These are phyloP conservation scores for Colletotrichum godetiae DNA, from an alignment of 2,329 filamentous ascomycete genomes.

Conservation along the genomic window DNA sequence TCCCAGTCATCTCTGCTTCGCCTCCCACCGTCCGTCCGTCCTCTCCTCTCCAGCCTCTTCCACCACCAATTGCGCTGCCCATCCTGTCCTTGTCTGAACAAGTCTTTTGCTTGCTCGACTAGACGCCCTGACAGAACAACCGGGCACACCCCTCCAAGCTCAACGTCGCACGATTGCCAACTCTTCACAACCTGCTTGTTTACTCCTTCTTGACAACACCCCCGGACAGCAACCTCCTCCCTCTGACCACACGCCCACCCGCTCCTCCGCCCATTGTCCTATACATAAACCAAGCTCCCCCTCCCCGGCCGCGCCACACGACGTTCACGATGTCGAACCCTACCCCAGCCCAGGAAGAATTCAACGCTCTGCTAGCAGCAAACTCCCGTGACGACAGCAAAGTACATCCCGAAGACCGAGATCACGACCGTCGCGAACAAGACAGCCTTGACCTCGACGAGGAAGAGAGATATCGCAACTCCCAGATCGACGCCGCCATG, in stretches of 20 bases:
- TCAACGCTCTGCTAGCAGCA: constrained; percentile 70
- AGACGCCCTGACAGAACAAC: constrained; percentile 34
- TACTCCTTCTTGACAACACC: constrained; percentile 25
- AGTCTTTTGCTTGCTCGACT: constrained; percentile 5
- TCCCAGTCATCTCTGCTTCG: neutral
- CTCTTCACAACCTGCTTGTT: constrained; percentile 25
- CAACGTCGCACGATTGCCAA: constrained; percentile 25
- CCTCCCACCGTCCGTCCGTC: neutral
- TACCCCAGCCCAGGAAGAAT: constrained; percentile 75
- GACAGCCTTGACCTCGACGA: constrained; percentile 61
- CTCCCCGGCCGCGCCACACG: constrained; percentile 37
- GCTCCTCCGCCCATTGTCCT: constrained; percentile 31
- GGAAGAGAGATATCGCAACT: constrained; percentile 64
- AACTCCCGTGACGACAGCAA: constrained; percentile 57
- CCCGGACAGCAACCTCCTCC: constrained; percentile 11
- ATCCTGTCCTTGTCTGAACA: constrained; percentile 9
- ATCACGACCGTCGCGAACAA: constrained; percentile 51
- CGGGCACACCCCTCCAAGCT: constrained; percentile 32
- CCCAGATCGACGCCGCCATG: constrained; percentile 73
- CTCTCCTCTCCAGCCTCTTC: constrained; percentile 4
- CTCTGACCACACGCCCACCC: constrained; percentile 27
- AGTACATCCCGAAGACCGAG: constrained; percentile 70
- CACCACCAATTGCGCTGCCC: neutral
- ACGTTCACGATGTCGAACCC: constrained; percentile 61
- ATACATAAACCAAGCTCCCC: constrained; percentile 51